Evolutionary conservation across 1,139 yeast genomes (phyloP), one percentile per base, ranked within the genome.

Genomic region (Hyphopichia pseudoburtonii): DNA sequence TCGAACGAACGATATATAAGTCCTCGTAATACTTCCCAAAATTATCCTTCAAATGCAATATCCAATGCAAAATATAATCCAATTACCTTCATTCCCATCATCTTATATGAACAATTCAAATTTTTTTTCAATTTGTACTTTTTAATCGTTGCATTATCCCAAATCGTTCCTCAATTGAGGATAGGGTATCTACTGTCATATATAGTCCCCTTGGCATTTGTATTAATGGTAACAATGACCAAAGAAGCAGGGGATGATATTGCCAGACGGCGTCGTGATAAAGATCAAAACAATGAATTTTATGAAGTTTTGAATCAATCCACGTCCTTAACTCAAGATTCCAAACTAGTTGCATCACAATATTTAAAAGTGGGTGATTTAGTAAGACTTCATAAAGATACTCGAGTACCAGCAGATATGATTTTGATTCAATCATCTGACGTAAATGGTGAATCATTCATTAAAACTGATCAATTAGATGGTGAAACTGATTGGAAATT

Each of bases 401-500:
- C 78, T 36, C 75, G 98, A 40, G 76, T 92, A 1, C 99, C 99
- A 0, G 97, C 98, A 1, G 98, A 94, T 57, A 73, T 89, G 80
- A 67, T 94, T 2, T 62, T 94, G 26, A 64, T 94, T 32, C 95
- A 88, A 54, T 82, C 96, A 0, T 82, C 90, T 34, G 73, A 66
- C 32, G 57, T 59, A 5, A 73, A 76, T 7, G 98, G 97, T 5
- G 99, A 92, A 57, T 78, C 92, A 1, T 94, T 94, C 54, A 86
- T 94, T 46, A 86, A 95, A 52, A 94, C 99, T 0, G 99, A 94
- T 65, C 99, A 94, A 60, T 70, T 94, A 37, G 99, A 94, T 60
- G 99, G 99, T 51, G 99, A 94, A 59, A 94, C 99, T 8, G 99
- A 94, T 63, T 94, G 99, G 99, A 94, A 94, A 58, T 70, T 94